A percentile compares a stretch with the other conserved stretches of the same genome.
Conservation (phyloP, 2,329 filamentous ascomycete genomes). For the Trichoderma atroviride region DNA sequence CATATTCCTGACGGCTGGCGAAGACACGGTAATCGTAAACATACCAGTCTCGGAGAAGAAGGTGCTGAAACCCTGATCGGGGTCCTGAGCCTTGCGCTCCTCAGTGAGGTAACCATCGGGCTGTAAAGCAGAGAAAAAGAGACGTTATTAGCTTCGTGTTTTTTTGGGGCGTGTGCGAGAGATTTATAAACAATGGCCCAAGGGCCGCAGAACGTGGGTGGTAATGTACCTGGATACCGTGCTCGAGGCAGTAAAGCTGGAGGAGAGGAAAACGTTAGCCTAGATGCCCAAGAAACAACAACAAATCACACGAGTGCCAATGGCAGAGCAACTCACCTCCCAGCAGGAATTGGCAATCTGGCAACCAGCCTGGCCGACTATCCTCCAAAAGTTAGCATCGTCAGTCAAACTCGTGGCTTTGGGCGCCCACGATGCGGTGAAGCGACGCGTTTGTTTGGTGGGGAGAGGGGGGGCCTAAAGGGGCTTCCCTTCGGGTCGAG, state of each 20-base stretch:
- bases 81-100: conserved; percentile 90
- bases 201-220: conserved; percentile 26
- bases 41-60: conserved; percentile 99
- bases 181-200: conserved; percentile 25
- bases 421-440: conserved; percentile 47
- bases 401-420: conserved; percentile 5
- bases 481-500: conserved; percentile 24
- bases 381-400: conserved; percentile 54
- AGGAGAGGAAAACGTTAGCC: conserved; percentile 39
- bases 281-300: background rate
- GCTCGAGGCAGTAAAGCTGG: conserved; percentile 99
- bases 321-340: conserved; percentile 74
- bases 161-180: background rate
- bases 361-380: conserved; percentile 99
- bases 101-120: conserved; percentile 98
- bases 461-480: conserved; percentile 39
- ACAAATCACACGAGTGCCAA: background rate
- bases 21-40: conserved; percentile 17
- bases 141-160: conserved; percentile 23
- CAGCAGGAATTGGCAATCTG: conserved; percentile 99
- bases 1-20: background rate
- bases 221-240: conserved; percentile 86
- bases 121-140: conserved; percentile 50
- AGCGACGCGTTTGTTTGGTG: conserved; percentile 30
- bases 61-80: conserved; percentile 98